Evolutionary conservation across 768 basidiomycete genomes (phyloP).

Genomic region (Cyclocybe aegerita): DNA sequence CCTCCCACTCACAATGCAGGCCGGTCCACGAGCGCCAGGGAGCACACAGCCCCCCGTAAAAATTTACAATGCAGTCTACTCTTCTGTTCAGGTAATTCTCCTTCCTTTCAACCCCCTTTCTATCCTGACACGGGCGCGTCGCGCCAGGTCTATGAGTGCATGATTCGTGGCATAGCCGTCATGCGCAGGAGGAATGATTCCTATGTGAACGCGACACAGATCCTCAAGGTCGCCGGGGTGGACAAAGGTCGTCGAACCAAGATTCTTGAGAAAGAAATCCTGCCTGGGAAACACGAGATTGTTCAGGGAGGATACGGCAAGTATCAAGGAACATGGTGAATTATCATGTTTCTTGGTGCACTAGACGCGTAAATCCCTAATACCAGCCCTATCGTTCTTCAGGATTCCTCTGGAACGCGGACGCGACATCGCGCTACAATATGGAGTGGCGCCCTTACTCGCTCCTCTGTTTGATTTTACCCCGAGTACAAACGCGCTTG

Average conservation of each 20-base stretch:
- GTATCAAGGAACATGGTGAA: constrained; percentile 98
- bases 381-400: neutral
- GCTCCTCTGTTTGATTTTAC: constrained; percentile 92
- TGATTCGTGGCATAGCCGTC: constrained; percentile 97
- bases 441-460: constrained; percentile 86
- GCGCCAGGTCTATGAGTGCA: constrained; percentile 90
- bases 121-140: constrained; percentile 38
- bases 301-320: constrained; percentile 99
- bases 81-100: constrained; percentile 73
- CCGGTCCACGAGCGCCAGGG: constrained; percentile 40
- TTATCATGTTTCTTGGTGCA: constrained; percentile 3
- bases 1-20: constrained; percentile 42
- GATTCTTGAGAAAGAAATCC: constrained; percentile 95
- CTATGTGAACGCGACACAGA: constrained; percentile 98
- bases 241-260: constrained; percentile 96
- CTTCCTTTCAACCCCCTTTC: constrained; percentile 6
- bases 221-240: constrained; percentile 97
- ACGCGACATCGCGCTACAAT: constrained; percentile 88
- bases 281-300: constrained; percentile 94
- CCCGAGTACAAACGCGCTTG: constrained; percentile 69
- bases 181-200: constrained; percentile 96
- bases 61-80: constrained; percentile 93
- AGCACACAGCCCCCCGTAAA: constrained; percentile 62
- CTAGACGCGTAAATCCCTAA: constrained; percentile 14
- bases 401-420: constrained; percentile 98